Evolutionary conservation across 345 rosid species (phyloP).

Genomic region (Dipteronia dyeriana): DNA sequence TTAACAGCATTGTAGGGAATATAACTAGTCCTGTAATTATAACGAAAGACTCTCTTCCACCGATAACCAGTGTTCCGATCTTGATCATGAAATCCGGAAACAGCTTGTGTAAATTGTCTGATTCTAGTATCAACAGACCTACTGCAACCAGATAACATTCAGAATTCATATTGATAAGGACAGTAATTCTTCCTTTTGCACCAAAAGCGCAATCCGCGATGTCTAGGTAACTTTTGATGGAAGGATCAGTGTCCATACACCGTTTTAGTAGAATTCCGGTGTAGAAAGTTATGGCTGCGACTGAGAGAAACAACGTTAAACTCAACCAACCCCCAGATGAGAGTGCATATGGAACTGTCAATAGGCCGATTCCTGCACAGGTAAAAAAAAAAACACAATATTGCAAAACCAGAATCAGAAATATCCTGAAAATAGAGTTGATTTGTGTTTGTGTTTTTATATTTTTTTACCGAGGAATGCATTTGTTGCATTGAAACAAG

Average conservation of each 20-base stretch:
- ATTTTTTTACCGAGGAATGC: not conserved
- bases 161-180: constrained; percentile 13
- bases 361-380: constrained; percentile 24
- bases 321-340: constrained; percentile 26
- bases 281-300: constrained; percentile 14
- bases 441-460: not conserved
- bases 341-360: constrained; percentile 27
- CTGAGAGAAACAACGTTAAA: constrained; percentile 10
- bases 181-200: constrained; percentile 14
- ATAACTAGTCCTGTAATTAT: constrained; percentile 17
- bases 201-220: constrained; percentile 19
- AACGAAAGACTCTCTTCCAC: constrained; percentile 13
- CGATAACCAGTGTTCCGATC: not conserved
- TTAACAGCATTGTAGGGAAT: constrained; percentile 23
- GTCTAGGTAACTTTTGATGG: constrained; percentile 18
- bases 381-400: not conserved
- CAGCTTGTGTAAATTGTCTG: constrained; percentile 25
- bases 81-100: constrained; percentile 18
- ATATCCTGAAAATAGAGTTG: not conserved
- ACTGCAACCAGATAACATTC: constrained; percentile 20
- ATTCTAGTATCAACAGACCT: constrained; percentile 25
- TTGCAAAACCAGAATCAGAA: not conserved
- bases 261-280: constrained; percentile 15
- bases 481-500: constrained; percentile 1
- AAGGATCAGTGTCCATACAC: constrained; percentile 21